Percentiles rank a stretch among this genome's conserved stretches.
Evolutionary conservation across 805 yeast species (phyloP).

Genomic region (Ogataea angusta): DNA sequence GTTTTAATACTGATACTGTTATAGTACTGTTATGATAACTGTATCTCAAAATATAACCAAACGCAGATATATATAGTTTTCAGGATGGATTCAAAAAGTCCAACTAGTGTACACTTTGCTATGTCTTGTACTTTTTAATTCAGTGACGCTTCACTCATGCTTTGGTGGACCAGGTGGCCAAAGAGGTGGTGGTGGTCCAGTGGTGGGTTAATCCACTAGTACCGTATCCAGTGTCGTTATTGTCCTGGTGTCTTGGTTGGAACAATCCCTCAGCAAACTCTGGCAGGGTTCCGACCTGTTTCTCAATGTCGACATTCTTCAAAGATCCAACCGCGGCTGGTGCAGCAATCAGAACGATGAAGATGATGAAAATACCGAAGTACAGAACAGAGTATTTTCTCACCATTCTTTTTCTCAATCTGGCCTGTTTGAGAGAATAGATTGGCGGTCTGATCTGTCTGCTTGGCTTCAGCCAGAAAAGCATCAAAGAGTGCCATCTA

Average conservation of each 20-base stretch:
- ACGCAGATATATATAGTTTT: constrained; percentile 12
- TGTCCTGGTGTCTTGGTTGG: constrained; percentile 81
- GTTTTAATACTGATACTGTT: background rate
- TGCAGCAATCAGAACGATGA: constrained; percentile 76
- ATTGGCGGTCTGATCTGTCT: constrained; percentile 98
- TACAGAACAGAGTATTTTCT: constrained; percentile 85
- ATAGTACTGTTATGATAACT: constrained; percentile 1
- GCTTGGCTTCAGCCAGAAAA: constrained; percentile 97
- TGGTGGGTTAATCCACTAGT: constrained; percentile 38
- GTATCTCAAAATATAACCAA: constrained; percentile 9
- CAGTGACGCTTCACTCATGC: constrained; percentile 28
- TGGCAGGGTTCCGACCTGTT: constrained; percentile 31
- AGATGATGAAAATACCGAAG: constrained; percentile 64
- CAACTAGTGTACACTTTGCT: constrained; percentile 9
- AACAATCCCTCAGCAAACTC: constrained; percentile 58
- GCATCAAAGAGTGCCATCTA: constrained; percentile 96
- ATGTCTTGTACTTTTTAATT: constrained; percentile 1
- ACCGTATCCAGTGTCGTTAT: constrained; percentile 78
- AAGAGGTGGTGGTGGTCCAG: constrained; percentile 43
- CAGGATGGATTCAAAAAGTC: constrained; percentile 1
- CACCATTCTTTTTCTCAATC: constrained; percentile 96
- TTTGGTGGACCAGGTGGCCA: constrained; percentile 49
- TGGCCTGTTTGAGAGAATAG: constrained; percentile 92
- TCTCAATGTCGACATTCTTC: constrained; percentile 38
- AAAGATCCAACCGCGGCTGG: constrained; percentile 79